phyloP scores from a whole-genome alignment of 768 basidiomycete genomes.

The Mycena epipterygia region DNA sequence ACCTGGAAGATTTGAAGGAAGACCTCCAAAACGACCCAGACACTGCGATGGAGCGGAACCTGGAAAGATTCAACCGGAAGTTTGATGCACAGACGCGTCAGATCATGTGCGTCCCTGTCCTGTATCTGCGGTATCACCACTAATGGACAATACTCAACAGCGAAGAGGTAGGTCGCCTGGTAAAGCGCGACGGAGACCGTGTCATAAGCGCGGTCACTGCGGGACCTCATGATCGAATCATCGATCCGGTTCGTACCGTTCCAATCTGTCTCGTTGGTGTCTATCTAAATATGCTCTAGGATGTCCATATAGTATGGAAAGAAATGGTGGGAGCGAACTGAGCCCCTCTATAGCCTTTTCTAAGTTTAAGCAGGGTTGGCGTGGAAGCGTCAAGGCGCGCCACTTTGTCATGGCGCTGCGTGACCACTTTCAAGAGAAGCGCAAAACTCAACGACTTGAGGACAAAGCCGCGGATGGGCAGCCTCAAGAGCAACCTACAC shows the following conservation, averaged over 20 bases:
- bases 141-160: conserved; percentile 40
- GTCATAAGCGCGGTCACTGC: conserved; percentile 40
- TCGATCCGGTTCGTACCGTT: background rate
- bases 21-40: conserved; percentile 45
- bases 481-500: too few relatives aligned
- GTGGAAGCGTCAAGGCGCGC: conserved; percentile 49
- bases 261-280: too few relatives aligned
- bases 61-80: conserved; percentile 48
- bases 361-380: conserved; percentile 47
- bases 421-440: conserved; percentile 49
- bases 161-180: conserved; percentile 41
- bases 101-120: conserved; percentile 33
- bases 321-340: conserved; percentile 48
- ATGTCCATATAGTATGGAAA: conserved; percentile 54
- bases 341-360: too few relatives aligned
- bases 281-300: conserved; percentile 34
- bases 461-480: too few relatives aligned
- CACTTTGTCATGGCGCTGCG: conserved; percentile 52
- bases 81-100: conserved; percentile 49
- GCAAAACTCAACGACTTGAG: background rate
- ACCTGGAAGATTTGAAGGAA: conserved; percentile 36
- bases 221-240: background rate
- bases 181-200: conserved; percentile 46
- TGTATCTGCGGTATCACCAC: too few relatives aligned
- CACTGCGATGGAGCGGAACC: conserved; percentile 44